Percentiles rank a stretch among this genome's conserved stretches.
Evolutionary conservation across 306 rosid genomes (phyloP).

Genomic region (Dalbergia cochinchinensis): DNA sequence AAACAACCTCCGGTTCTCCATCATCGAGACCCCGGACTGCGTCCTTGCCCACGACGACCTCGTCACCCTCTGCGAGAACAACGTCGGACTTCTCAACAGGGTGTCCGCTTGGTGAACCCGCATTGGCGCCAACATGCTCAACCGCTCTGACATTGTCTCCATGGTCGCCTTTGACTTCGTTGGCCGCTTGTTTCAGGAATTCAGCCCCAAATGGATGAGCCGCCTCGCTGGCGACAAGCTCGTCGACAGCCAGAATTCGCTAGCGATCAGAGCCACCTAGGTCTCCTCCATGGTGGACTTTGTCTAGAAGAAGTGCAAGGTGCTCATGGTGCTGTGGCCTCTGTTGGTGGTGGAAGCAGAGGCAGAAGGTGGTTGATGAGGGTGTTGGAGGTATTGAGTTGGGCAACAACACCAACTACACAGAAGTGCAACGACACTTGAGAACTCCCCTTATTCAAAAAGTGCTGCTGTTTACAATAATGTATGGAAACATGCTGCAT

Average conservation of each 20-base stretch:
- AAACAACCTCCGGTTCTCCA: conserved; percentile 79
- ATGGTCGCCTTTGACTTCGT: conserved; percentile 95
- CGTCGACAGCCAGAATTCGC: conserved; percentile 91
- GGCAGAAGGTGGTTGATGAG: too few relatives aligned
- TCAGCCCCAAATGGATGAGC: conserved; percentile 90
- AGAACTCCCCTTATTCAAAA: background rate
- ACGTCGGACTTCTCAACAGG: conserved; percentile 76
- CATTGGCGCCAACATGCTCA: conserved; percentile 86
- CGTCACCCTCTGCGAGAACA: conserved; percentile 91
- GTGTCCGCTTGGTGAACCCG: conserved; percentile 93
- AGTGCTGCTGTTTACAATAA: background rate
- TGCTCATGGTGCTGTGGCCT: conserved; percentile 83
- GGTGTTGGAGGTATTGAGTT: too few relatives aligned
- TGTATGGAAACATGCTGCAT: conserved; percentile 23
- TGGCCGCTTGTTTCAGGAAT: conserved; percentile 90
- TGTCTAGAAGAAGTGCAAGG: conserved; percentile 90
- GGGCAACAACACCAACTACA: too few relatives aligned
- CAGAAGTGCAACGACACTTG: too few relatives aligned
- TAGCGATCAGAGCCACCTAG: conserved; percentile 95
- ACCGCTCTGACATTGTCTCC: conserved; percentile 78
- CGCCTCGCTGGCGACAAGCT: conserved; percentile 89
- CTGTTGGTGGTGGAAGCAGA: conserved; percentile 18
- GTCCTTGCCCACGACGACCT: conserved; percentile 95
- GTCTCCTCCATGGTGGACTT: conserved; percentile 94
- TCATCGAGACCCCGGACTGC: conserved; percentile 92